phyloP scores from a whole-genome alignment of 164 flowering plant species.

The Aristolochia contorta region DNA sequence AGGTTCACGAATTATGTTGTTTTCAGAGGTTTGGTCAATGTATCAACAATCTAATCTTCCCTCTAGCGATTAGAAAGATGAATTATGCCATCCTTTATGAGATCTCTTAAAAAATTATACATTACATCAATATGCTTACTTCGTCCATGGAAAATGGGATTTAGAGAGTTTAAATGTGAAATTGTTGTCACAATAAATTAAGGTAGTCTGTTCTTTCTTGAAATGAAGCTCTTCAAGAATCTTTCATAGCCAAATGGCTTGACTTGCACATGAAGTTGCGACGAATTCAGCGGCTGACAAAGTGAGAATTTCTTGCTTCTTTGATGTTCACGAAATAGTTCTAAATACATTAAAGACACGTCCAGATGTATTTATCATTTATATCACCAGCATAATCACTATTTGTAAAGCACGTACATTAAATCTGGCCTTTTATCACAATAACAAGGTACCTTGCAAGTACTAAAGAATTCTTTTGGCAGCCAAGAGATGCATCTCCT shows the following conservation, averaged over 20 bases:
- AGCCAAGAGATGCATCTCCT: not conserved
- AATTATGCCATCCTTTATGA: slow-evolving; percentile 2
- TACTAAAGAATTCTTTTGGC: slow-evolving; percentile 1
- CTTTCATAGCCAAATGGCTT: no score
- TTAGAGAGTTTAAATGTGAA: no score
- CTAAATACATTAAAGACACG: not conserved
- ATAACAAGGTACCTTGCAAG: not conserved
- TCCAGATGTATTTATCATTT: not conserved
- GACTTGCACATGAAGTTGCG: no score
- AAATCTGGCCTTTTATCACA: not conserved
- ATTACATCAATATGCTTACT: no score
- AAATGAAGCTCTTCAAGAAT: no score
- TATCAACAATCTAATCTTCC: slow-evolving; percentile 2
- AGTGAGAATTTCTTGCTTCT: not conserved
- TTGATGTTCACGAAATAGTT: not conserved
- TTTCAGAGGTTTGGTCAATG: not conserved
- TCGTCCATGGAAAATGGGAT: no score
- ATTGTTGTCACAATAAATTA: no score
- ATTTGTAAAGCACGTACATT: not conserved
- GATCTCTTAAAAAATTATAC: no score
- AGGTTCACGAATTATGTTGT: not conserved
- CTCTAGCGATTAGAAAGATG: not conserved
- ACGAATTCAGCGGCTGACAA: not conserved
- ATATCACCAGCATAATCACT: not conserved
- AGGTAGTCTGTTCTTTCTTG: no score